phyloP scores from a whole-genome alignment of 495 filamentous ascomycete genomes.

The Thermochaetoides thermophila region DNA sequence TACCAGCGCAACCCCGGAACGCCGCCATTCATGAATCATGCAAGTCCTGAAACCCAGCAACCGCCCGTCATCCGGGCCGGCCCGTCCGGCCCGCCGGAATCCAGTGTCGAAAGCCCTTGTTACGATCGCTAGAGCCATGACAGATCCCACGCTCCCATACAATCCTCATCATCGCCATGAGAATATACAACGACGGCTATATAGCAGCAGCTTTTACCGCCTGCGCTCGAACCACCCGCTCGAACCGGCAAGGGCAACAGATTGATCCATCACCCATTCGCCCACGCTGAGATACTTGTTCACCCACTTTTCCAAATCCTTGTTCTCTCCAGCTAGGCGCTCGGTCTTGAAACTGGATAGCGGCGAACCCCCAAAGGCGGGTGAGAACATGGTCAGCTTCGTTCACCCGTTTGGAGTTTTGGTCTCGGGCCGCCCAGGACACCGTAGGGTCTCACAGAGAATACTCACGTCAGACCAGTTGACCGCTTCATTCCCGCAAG shows the following conservation, averaged over 20 bases:
- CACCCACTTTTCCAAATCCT: conserved; percentile 77
- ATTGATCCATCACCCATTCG: conserved; percentile 97
- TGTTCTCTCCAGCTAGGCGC: conserved; percentile 61
- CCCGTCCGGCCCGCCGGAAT: conserved; percentile 1
- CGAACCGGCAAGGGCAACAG: conserved; percentile 74
- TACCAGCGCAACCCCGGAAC: conserved; percentile 7
- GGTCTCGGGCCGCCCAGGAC: no score
- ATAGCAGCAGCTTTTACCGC: no score
- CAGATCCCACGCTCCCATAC: conserved; percentile 9
- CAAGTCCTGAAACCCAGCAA: not conserved
- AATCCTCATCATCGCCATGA: conserved; percentile 44
- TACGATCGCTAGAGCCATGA: not conserved
- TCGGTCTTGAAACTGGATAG: conserved; percentile 82
- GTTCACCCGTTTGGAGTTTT: not conserved
- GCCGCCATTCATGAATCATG: conserved; percentile 6
- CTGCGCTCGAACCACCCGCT: conserved; percentile 81
- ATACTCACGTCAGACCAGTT: conserved; percentile 88
- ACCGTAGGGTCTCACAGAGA: no score
- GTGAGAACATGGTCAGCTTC: conserved; percentile 15
- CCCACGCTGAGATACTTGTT: conserved; percentile 91
- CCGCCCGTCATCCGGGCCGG: conserved; percentile 3
- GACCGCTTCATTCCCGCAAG: conserved; percentile 92
- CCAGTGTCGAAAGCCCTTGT: not conserved
- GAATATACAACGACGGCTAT: no score
- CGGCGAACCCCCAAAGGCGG: conserved; percentile 21